phyloP scores from a whole-genome alignment of 441 rosid species.

The Monsonia emarginata region DNA sequence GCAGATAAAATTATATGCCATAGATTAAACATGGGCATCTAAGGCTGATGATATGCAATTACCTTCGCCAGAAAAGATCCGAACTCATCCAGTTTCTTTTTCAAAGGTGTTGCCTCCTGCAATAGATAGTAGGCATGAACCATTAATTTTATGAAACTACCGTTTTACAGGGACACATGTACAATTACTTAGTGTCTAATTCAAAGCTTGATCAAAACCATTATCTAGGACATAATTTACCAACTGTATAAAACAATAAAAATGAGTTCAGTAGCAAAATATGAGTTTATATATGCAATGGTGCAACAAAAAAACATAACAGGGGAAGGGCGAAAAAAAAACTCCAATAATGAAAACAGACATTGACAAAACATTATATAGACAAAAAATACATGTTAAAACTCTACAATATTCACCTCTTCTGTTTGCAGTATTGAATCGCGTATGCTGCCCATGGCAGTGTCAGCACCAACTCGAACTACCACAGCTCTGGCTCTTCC shows the following conservation, averaged over 20 bases:
- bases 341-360: background rate
- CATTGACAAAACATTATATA: constrained; percentile 1
- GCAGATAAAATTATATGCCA: background rate
- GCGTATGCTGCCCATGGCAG: constrained; percentile 96
- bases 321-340: background rate
- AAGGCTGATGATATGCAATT: constrained; percentile 16
- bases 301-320: background rate
- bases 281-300: background rate
- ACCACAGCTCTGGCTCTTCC: constrained; percentile 97
- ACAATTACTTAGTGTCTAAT: background rate
- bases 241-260: background rate
- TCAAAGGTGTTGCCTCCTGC: constrained; percentile 92
- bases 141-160: constrained; percentile 1
- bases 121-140: constrained; percentile 20
- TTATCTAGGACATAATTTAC: background rate
- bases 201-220: background rate
- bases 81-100: constrained; percentile 95
- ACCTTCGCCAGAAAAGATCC: constrained; percentile 98
- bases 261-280: background rate
- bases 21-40: background rate
- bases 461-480: constrained; percentile 82
- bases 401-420: constrained; percentile 46
- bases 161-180: background rate
- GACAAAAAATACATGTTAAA: constrained; percentile 15
- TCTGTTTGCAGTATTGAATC: constrained; percentile 90